phyloP scores from a whole-genome alignment of 495 filamentous ascomycete genomes.

The Penicillium salamii region DNA sequence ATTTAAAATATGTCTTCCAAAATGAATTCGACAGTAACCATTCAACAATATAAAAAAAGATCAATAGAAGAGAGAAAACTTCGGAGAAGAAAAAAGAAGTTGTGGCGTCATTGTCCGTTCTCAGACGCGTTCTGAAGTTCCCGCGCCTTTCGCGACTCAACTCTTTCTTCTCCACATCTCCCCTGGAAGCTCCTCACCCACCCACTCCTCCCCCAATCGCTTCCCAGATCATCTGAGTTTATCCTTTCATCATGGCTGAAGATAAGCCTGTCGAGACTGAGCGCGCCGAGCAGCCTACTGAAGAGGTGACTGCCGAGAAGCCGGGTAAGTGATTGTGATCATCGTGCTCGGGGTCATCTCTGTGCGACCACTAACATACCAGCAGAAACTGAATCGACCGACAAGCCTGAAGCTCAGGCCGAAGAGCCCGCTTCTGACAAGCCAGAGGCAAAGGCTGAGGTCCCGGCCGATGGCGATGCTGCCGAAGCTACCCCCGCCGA shows the following conservation, averaged over 20 bases:
- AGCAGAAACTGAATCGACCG: slow-evolving; percentile 21
- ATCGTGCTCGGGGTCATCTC: no score
- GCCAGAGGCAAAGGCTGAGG: slow-evolving; percentile 18
- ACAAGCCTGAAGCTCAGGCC: slow-evolving; percentile 30
- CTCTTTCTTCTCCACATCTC: slow-evolving; percentile 41
- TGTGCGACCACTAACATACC: slow-evolving; percentile 31
- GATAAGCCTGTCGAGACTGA: slow-evolving; percentile 33
- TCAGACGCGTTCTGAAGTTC: slow-evolving; percentile 40
- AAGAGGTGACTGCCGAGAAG: slow-evolving; percentile 27
- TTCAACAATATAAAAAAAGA: no score
- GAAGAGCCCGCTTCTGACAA: slow-evolving; percentile 29
- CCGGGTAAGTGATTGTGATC: no score
- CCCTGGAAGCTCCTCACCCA: slow-evolving; percentile 23
- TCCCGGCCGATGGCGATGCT: slow-evolving; percentile 29
- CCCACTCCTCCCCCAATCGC: slow-evolving; percentile 5
- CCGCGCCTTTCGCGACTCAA: slow-evolving; percentile 36
- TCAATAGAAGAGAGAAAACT: not conserved
- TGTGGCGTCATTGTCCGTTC: slow-evolving; percentile 31
- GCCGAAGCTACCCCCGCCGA: slow-evolving; percentile 25
- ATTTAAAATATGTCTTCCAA: no score
- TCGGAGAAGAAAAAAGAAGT: not conserved
- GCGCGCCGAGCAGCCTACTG: slow-evolving; percentile 3
- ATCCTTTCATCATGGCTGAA: slow-evolving; percentile 40
- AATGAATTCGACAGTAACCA: no score
- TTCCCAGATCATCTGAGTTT: not conserved